These are phyloP conservation scores for Pythium insidiosum DNA, from an alignment of 352 stramenopile species.

Conservation along the genomic window DNA sequence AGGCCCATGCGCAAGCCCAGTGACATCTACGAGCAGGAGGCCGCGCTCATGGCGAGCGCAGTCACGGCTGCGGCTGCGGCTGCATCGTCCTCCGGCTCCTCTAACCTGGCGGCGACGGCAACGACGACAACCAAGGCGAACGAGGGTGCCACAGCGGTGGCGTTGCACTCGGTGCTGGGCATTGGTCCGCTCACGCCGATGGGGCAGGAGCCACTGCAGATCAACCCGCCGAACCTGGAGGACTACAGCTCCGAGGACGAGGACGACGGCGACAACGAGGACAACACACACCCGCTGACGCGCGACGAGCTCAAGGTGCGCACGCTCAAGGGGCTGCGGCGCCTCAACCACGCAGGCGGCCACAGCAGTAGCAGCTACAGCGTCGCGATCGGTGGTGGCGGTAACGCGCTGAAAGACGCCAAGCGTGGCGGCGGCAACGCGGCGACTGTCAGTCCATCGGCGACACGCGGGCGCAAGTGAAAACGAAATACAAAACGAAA, in stretches of 20 bases:
- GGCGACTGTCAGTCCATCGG: no score
- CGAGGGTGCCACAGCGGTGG: not conserved
- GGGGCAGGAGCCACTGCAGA: slow-evolving; percentile 85
- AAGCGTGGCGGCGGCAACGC: no score
- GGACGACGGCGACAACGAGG: slow-evolving; percentile 80
- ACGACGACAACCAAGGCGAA: slow-evolving; percentile 10
- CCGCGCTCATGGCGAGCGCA: slow-evolving; percentile 18
- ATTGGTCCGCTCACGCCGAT: slow-evolving; percentile 82
- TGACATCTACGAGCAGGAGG: slow-evolving; percentile 36
- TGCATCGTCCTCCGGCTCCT: not conserved
- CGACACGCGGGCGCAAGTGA: no score
- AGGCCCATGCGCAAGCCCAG: slow-evolving; percentile 21
- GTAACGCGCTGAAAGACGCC: not conserved
- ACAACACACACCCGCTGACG: slow-evolving; percentile 85
- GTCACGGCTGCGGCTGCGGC: no score
- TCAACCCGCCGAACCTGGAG: slow-evolving; percentile 91
- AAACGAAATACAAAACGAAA: no score
- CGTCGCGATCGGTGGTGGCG: no score
- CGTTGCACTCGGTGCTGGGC: slow-evolving; percentile 69
- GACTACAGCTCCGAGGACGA: slow-evolving; percentile 93
- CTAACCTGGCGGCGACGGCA: slow-evolving; percentile 10
- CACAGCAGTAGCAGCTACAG: slow-evolving; percentile 1
- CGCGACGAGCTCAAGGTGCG: slow-evolving; percentile 88
- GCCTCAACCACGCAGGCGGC: slow-evolving; percentile 40
- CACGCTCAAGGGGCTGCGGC: slow-evolving; percentile 78